These are phyloP conservation scores for Cercospora sp. DNA, from an alignment of 2,329 filamentous ascomycete species.

Conservation along the genomic window DNA sequence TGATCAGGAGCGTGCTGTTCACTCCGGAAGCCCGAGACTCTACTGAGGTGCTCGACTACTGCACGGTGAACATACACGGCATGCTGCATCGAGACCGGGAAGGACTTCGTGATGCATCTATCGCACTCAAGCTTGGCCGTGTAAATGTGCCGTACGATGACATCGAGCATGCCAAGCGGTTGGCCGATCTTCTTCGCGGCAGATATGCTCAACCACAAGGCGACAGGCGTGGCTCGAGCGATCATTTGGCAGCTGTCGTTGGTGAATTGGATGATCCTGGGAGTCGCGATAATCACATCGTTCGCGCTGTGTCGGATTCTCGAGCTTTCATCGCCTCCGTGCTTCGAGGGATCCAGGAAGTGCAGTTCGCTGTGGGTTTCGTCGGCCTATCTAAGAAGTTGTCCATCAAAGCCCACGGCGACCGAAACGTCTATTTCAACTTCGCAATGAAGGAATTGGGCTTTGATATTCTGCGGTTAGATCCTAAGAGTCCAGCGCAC, in stretches of 20 bases:
- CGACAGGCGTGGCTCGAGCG: constrained; percentile 42
- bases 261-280: constrained; percentile 70
- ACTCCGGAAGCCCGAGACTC: constrained; percentile 81
- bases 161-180: constrained; percentile 62
- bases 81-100: constrained; percentile 82
- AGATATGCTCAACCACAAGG: constrained; percentile 34
- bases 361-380: constrained; percentile 92
- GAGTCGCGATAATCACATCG: constrained; percentile 66
- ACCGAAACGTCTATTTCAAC: constrained; percentile 76
- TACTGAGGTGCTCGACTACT: constrained; percentile 83
- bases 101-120: constrained; percentile 83
- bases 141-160: constrained; percentile 91
- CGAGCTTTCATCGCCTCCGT: constrained; percentile 90
- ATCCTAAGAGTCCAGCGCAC: constrained; percentile 89
- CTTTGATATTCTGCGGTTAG: constrained; percentile 85
- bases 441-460: constrained; percentile 95
- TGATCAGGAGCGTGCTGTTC: constrained; percentile 81
- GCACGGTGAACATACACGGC: constrained; percentile 86
- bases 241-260: constrained; percentile 70
- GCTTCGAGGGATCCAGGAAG: constrained; percentile 87
- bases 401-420: constrained; percentile 63
- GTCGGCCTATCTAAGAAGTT: constrained; percentile 82
- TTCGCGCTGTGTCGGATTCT: constrained; percentile 84
- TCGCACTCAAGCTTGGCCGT: constrained; percentile 86
- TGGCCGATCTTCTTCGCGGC: constrained; percentile 53